phyloP scores from a whole-genome alignment of 2,329 filamentous ascomycete species.

The Chaetomium olivaceum region DNA sequence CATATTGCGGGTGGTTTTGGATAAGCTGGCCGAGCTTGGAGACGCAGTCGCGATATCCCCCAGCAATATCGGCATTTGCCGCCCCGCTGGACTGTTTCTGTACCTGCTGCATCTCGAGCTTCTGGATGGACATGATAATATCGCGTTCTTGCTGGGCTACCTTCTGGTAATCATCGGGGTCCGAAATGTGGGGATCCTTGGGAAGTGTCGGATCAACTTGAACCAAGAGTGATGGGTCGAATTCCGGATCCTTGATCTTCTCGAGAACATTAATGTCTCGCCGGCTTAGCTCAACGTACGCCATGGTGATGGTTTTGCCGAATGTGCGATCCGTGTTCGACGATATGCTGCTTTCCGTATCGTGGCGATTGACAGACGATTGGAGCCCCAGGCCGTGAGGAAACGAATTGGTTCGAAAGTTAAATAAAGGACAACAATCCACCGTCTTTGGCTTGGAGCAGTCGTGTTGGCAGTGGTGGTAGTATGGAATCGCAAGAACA shows the following conservation, averaged over 20 bases:
- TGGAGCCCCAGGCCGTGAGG: background rate
- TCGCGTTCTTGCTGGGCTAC: slow-evolving; percentile 54
- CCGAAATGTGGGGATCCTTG: slow-evolving; percentile 58
- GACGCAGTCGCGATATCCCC: slow-evolving; percentile 51
- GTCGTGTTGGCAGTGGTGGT: background rate
- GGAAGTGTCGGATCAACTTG: slow-evolving; percentile 56
- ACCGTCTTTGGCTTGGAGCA: background rate
- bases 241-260: slow-evolving; percentile 68
- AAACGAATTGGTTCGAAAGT: background rate
- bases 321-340: background rate
- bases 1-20: slow-evolving; percentile 61
- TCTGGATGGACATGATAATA: slow-evolving; percentile 57
- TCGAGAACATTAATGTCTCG: slow-evolving; percentile 64
- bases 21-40: slow-evolving; percentile 58
- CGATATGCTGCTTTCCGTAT: background rate
- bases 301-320: slow-evolving; percentile 42
- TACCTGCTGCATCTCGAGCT: slow-evolving; percentile 55
- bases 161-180: slow-evolving; percentile 51
- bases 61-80: slow-evolving; percentile 41
- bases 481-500: background rate
- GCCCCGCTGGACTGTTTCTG: slow-evolving; percentile 41
- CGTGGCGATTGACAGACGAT: background rate
- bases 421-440: background rate
- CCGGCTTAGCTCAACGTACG: slow-evolving; percentile 51
- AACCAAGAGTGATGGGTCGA: slow-evolving; percentile 55